Percentiles rank a stretch among this genome's conserved stretches.
phyloP scores from a whole-genome alignment of 306 rosid species.

The Lagenaria siceraria region DNA sequence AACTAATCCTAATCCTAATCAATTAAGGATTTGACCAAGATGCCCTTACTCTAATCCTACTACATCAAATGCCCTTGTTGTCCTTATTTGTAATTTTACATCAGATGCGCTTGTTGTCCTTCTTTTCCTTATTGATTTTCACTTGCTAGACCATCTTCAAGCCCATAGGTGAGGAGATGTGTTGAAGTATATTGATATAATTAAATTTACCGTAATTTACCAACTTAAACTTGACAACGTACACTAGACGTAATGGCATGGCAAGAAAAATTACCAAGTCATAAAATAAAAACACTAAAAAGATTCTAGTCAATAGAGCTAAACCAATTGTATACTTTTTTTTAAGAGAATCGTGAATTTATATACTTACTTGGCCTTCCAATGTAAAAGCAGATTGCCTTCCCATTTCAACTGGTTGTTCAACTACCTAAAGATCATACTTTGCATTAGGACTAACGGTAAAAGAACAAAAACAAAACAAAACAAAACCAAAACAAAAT shows the following conservation, averaged over 20 bases:
- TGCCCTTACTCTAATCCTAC: no score
- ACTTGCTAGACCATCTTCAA: no score
- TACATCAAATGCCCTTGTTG: no score
- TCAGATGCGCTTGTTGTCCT: no score
- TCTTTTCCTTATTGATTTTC: no score
- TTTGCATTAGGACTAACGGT: neutral
- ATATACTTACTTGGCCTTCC: neutral
- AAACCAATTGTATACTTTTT: neutral
- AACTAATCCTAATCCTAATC: no score
- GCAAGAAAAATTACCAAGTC: neutral
- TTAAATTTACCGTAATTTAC: no score
- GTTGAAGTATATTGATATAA: no score
- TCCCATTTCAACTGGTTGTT: neutral
- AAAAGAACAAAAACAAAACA: neutral
- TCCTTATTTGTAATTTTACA: no score
- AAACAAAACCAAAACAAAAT: neutral
- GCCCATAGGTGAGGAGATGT: no score
- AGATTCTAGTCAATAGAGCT: neutral
- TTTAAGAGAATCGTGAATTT: neutral
- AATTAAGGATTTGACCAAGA: no score
- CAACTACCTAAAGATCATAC: neutral
- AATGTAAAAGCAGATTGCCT: neutral
- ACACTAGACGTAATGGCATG: neutral
- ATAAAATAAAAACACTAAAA: neutral
- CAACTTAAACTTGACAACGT: neutral